Evolutionary conservation across 257 asterid species (phyloP), one percentile per base, ranked within the genome.

Genomic region (Solanum neorickii): DNA sequence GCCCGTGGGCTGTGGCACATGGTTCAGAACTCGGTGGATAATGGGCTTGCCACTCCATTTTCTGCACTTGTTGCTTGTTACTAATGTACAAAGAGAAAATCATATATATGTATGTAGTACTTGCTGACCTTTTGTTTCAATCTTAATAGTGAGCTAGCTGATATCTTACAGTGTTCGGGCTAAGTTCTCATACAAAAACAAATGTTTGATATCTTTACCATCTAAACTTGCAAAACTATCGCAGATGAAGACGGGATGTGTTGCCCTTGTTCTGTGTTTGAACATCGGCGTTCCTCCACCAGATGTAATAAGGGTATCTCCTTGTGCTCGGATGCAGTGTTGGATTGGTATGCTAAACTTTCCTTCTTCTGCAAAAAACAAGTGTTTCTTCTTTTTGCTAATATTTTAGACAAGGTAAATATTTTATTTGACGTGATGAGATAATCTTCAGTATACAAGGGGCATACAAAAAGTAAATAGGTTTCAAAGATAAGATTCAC

Each of bases 181-280:
- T 14, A 42, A 5, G 25, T 46, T 46, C 25, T 46, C 25, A 46
- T 78, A 9, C 33, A 46, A 20, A 46, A 46, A 46, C 65, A 46
- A 76, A 78, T 78, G 16, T 78, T 76, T 78, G 66, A 78, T 78
- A 14, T 27, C 84, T 80, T 47, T 27, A 46, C 18, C 68, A 41
- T 80, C 68, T 80, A 27, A 80, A 62, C 27, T 12, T 47, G 65
- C 68, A 47, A 15, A 80, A 80, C 88, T 69, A 72, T 91, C 91
- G 96, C 99, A 97, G 99, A 96, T 95, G 99, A 96, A 97, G 93
- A 96, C 99, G 29, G 98, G 98, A 89, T 97, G 99, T 88, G 99
- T 95, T 90, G 99, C 98, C 90, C 96, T 96, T 86, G 99, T 97
- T 80, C 78, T 97, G 87, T 97, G 99, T 91, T 91, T 97, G 91